Conservation (phyloP, 2,329 filamentous ascomycete species). For the Paracamarosporium sp. region DNA sequence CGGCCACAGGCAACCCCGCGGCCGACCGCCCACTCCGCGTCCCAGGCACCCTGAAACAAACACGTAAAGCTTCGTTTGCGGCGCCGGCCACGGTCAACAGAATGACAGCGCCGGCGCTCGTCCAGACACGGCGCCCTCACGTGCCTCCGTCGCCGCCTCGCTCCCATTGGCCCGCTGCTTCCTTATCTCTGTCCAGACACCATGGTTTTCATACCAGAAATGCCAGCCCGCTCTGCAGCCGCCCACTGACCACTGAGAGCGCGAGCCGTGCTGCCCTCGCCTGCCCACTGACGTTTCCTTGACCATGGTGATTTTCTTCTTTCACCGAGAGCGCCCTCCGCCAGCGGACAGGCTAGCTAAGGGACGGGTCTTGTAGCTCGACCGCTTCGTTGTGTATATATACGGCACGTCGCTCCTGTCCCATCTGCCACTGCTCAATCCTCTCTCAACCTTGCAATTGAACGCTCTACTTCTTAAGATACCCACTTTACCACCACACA, state of each 20-base stretch:
- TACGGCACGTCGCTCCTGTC: constrained; percentile 24
- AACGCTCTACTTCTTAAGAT: background rate
- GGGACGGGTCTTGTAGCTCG: constrained; percentile 13
- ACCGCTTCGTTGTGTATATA: constrained; percentile 31
- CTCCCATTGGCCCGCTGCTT: constrained; percentile 32
- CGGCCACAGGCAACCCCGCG: constrained; percentile 1
- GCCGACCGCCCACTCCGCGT: constrained; percentile 1
- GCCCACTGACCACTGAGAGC: constrained; percentile 49
- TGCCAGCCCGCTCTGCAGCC: constrained; percentile 23
- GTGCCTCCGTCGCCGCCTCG: constrained; percentile 30
- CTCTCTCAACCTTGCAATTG: background rate
- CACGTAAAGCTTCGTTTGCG: constrained; percentile 26
- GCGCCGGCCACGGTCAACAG: constrained; percentile 29
- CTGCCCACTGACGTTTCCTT: constrained; percentile 73
- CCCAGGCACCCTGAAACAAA: constrained; percentile 15
- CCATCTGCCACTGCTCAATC: constrained; percentile 15
- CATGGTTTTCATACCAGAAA: constrained; percentile 39
- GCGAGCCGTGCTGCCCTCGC: constrained; percentile 78
- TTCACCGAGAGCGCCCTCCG: constrained; percentile 20
- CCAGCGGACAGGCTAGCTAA: constrained; percentile 19
- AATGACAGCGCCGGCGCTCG: constrained; percentile 31
- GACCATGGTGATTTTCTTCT: constrained; percentile 47
- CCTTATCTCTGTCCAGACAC: constrained; percentile 45
- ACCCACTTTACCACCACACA: constrained; percentile 3
- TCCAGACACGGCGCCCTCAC: constrained; percentile 30